A percentile compares a stretch with the other conserved stretches of the same genome.
phyloP scores from a whole-genome alignment of 176 grass and related monocot genomes.

The Cenchrus fungigraminus region DNA sequence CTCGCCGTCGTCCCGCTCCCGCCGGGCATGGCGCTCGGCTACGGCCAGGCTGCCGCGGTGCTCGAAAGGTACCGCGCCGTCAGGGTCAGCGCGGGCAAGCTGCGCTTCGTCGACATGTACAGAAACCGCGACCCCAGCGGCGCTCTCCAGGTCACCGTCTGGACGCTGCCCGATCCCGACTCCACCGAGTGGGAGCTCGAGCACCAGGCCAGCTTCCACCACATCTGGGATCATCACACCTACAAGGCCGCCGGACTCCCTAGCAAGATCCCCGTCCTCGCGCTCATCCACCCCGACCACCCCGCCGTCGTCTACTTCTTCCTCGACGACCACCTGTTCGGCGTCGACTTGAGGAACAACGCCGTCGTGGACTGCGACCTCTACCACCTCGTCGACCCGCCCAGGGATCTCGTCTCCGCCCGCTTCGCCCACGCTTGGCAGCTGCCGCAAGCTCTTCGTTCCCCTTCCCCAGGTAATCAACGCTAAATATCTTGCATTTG shows the following conservation, averaged over 20 bases:
- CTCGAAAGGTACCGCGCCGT: background rate
- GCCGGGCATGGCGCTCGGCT: background rate
- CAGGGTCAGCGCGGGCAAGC: background rate
- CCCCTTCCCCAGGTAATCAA: background rate
- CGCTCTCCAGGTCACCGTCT: background rate
- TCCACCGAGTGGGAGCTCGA: background rate
- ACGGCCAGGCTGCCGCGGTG: background rate
- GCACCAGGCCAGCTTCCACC: conserved; percentile 1
- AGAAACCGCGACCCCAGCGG: background rate
- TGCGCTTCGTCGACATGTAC: conserved; percentile 21
- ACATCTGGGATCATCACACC: background rate
- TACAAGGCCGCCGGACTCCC: background rate
- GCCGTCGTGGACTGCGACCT: background rate
- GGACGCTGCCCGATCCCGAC: background rate
- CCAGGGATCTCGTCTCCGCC: background rate
- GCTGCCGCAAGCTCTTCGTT: background rate
- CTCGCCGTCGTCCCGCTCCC: background rate
- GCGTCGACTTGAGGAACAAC: background rate
- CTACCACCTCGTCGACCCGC: background rate
- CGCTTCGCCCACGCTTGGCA: background rate
- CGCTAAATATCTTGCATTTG: background rate
- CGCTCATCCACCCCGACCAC: background rate
- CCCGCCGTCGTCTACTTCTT: background rate
- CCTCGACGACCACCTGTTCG: background rate
- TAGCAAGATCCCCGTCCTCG: background rate